Percentiles rank a stretch among this genome's conserved stretches.
Conservation (phyloP, 2,329 filamentous ascomycete genomes). For the Lachnellula suecica region DNA sequence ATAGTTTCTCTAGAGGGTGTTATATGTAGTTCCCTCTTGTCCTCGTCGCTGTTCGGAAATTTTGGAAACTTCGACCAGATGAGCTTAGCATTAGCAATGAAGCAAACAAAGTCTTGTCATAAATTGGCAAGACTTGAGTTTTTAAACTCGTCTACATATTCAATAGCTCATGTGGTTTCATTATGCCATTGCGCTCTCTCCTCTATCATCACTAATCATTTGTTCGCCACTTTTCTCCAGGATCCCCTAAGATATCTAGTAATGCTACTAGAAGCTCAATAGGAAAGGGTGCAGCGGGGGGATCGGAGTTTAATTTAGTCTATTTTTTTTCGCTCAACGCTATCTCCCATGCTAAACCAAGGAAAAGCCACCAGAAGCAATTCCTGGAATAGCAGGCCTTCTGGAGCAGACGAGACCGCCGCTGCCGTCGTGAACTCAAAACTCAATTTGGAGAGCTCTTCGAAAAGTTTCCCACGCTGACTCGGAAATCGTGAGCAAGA, state of each 20-base stretch:
- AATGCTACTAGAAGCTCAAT: no score
- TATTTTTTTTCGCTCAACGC: no score
- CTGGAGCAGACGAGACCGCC: no score
- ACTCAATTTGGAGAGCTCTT: no score
- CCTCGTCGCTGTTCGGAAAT: neutral
- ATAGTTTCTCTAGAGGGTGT: conserved; percentile 14
- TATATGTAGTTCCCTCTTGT: neutral
- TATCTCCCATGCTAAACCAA: no score
- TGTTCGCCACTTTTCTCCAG: neutral
- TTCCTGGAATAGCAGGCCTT: no score
- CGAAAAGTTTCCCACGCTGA: no score
- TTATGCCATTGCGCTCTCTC: neutral
- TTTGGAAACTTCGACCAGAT: neutral
- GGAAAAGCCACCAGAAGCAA: no score
- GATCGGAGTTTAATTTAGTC: no score
- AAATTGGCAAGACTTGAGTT: neutral
- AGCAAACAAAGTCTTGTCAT: neutral
- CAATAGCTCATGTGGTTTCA: neutral
- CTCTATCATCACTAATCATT: neutral
- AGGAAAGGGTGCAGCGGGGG: no score
- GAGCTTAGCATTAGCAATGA: neutral
- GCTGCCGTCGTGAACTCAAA: no score
- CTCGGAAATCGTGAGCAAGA: no score
- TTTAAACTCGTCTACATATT: neutral
- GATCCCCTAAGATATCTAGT: neutral